Conservation (phyloP, 495 filamentous ascomycete species). For the Tuber brumale region DNA sequence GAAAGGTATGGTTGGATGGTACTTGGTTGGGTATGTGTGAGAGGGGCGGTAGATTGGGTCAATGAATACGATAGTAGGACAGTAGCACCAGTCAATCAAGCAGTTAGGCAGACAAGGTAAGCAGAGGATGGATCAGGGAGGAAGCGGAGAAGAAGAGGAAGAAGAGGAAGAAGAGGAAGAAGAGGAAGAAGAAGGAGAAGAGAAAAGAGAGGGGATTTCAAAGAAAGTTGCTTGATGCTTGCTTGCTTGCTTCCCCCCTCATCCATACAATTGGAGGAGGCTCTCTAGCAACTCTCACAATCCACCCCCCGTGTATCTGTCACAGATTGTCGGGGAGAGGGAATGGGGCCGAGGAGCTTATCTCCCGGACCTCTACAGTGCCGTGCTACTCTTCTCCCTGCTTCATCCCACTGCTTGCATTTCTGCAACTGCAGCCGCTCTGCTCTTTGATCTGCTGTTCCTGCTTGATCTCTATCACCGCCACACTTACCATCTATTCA, state of each 20-base stretch:
- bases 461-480: not conserved
- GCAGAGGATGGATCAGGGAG: conserved; percentile 13
- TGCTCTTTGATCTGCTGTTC: not conserved
- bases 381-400: not conserved
- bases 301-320: not conserved
- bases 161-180: conserved; percentile 10
- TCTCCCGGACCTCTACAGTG: conserved; percentile 22
- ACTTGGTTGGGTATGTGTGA: not conserved
- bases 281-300: not conserved
- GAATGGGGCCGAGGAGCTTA: conserved; percentile 21
- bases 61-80: not conserved
- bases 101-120: not conserved
- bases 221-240: conserved; percentile 12
- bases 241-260: not conserved
- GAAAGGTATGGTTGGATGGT: conserved; percentile 1
- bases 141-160: conserved; percentile 22
- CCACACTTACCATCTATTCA: conserved; percentile 5
- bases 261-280: not conserved
- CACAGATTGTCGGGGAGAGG: not conserved
- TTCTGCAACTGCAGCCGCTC: not conserved
- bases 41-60: conserved; percentile 1
- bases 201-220: conserved; percentile 12
- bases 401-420: not conserved
- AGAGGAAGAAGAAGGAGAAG: conserved; percentile 6
- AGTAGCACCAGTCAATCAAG: conserved; percentile 3